These are phyloP conservation scores for Buddleja alternifolia DNA, from an alignment of 257 asterid species.

Conservation along the genomic window DNA sequence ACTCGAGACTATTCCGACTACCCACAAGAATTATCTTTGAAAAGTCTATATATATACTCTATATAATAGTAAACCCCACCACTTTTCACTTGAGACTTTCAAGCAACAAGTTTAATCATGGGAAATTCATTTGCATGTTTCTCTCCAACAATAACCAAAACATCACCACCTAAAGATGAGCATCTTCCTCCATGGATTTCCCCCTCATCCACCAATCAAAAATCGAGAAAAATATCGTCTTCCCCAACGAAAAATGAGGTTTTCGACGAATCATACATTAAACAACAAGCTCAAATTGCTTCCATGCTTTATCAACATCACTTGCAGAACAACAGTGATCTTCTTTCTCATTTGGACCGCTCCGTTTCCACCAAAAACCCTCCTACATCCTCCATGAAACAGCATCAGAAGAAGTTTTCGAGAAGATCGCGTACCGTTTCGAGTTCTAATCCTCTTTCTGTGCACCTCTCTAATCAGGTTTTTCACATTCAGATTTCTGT, in stretches of 20 bases:
- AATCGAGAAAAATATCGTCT: constrained; percentile 40
- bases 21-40: too few species aligned
- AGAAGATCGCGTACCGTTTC: constrained; percentile 50
- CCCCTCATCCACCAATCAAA: constrained; percentile 29
- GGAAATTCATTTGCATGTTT: constrained; percentile 63
- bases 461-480: constrained; percentile 51
- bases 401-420: constrained; percentile 40
- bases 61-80: not conserved
- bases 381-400: constrained; percentile 35
- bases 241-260: constrained; percentile 31
- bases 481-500: too few species aligned
- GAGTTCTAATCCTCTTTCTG: constrained; percentile 37
- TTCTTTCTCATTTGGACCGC: constrained; percentile 46
- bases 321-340: constrained; percentile 47
- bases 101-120: constrained; percentile 31
- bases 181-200: constrained; percentile 53
- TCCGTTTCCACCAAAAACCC: constrained; percentile 52
- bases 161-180: constrained; percentile 31
- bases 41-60: too few species aligned
- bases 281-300: constrained; percentile 63
- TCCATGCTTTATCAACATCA: constrained; percentile 61
- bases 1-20: too few species aligned
- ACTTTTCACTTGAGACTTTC: not conserved
- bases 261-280: constrained; percentile 52
- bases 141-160: constrained; percentile 35